Evolutionary conservation across 345 rosid species (phyloP), one percentile per base, ranked within the genome.

Genomic region (Arabidopsis arenosa): DNA sequence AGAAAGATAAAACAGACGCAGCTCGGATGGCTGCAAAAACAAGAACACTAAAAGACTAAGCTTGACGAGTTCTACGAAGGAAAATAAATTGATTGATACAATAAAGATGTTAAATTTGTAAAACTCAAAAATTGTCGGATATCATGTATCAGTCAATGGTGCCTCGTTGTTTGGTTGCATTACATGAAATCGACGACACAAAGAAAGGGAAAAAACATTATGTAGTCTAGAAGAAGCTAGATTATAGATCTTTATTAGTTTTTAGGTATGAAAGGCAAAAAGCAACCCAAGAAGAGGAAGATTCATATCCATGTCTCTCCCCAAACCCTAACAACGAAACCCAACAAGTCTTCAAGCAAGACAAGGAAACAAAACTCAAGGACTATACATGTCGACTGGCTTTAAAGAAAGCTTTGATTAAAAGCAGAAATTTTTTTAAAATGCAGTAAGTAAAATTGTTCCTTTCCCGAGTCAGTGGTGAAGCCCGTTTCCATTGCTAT

Each of bases 401-500:
- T 13, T 23, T 44, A 5, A 13, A 44, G 48, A 44, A 43, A 15
- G 53, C 17, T 70, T 70, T 35, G 51, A 35, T 54, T 44, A 21
- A 68, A n/a, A 43, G 23, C 47, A 49, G n/a, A 14, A 58, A 21
- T 23, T 17, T 43, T 45, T 37, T 4, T 2, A 0, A 53, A 63
- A 30, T 6, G 75, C 71, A 54, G 53, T 55, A 28, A 54, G 53
- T 55, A 28, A 37, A 18, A 6, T 26, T 53, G 6, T 41, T 63
- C 71, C 40, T 47, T 55, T 55, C 43, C 62, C 15, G 72, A 63
- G 76, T 73, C 66, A 85, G 69, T 70, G 69, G 59, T 81, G 87
- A 76, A 85, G 57, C 9, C 93, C 87, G 26, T 86, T 86, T 60
- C 89, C 93, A 75, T 90, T 90, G 84, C 87, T 75, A 83, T 78